Evolutionary conservation across 768 basidiomycete genomes (phyloP), one percentile per base, ranked within the genome.

Genomic region (Mycena crocata): DNA sequence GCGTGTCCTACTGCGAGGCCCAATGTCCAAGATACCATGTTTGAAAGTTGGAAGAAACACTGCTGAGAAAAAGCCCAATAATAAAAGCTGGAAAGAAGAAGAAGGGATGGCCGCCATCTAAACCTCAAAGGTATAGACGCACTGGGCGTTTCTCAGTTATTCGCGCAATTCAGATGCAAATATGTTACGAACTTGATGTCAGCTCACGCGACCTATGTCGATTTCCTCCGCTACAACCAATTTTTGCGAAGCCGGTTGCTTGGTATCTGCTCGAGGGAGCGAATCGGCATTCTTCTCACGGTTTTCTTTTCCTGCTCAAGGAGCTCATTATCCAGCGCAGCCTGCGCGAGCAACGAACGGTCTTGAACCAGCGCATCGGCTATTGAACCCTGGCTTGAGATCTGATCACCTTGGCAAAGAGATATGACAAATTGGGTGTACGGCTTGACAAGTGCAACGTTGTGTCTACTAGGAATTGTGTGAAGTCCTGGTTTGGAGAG

Each of bases 141-240:
- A 84, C 64, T 65, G 21, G 35, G 8, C 2, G 44, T 14, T 8
- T 12, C 1, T 52, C 30, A 55, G 54, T 40, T 23, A 49, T 26
- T 30, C n/a, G 15, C 17, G n/a, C n/a, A 23, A 32, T 28, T 32
- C 42, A 1, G 19, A 44, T n/a, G 19, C 19, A 55, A 1, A 44
- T n/a, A 32, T n/a, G n/a, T n/a, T n/a, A 45, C 51, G 19, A 45
- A 54, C 56, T 40, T n/a, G 67, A 34, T 2, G 39, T 84, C 84
- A 87, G 40, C 85, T 84, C 24, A 91, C 84, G 57, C 84, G 86
- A 0, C 90, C 90, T 40, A 83, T 80, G 5, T 80, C 83, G 45
- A 90, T 82, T 71, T 92, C 91, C 73, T 92, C 91, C 1, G 82
- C 85, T 5, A 89, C 74, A 39, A 90, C 83, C 10, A 92, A 80